Evolutionary conservation across 2,329 filamentous ascomycete species (phyloP), one percentile per base, ranked within the genome.

Genomic region (Colletotrichum shisoi): DNA sequence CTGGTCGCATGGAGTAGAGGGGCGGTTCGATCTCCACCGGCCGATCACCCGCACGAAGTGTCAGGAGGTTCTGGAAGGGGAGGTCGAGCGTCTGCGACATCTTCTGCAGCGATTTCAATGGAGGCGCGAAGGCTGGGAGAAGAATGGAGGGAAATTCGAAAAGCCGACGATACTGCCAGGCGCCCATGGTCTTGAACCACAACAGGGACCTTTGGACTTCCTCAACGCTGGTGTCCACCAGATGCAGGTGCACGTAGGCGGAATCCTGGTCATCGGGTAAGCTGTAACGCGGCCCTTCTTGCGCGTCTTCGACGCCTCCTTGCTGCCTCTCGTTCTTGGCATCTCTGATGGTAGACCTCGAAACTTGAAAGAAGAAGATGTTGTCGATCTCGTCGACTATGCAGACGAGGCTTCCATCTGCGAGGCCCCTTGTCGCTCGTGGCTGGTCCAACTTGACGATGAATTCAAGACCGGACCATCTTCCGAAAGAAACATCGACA

Each of bases 61-160:
- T 79, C 31, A 86, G 72, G 21, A 85, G 74, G 3, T 84, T 74
- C 11, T 78, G 72, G 59, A 87, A 86, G 1, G 86, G 85, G 2
- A 88, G 67, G 37, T 80, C 71, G 0, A 75, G 74, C 17, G 68
- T 76, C 13, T 71, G 70, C 11, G 79, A 80, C 78, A 89, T 85
- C 1, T 75, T 72, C 71, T 90, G 85, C 3, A 91, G 76, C 0
- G 83, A 84, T 49, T 79, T 74, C 0, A 90, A 77, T 0, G 84
- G 88, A 31, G 85, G 84, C 31, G 81, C 76, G 70, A 90, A 90
- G 0, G 87, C 81, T 0, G 83, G 81, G 2, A 89, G 76, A 2
- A 90, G 74, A 4, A 90, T 77, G 0, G 84, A 85, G 0, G 87
- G 88, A 63, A 90, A 89, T 69, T 90, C 88, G 1, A 90, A 79